A percentile compares a stretch with the other conserved stretches of the same genome.
Evolutionary conservation across 2,329 filamentous ascomycete species (phyloP).

Genomic region (Monilinia laxa): DNA sequence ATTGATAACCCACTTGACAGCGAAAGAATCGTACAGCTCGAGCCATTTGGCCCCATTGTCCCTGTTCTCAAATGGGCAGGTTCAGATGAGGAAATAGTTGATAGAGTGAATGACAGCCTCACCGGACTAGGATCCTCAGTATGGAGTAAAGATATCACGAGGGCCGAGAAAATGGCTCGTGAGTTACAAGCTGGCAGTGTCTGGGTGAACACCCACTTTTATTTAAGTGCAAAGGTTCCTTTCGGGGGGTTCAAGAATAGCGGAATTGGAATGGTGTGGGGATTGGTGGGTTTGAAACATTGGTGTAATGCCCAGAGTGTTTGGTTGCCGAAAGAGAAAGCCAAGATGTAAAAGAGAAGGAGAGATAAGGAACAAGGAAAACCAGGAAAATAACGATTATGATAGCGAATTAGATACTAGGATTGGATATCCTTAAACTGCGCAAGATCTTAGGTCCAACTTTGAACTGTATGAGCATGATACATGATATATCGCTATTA

Average conservation of each 20-base stretch:
- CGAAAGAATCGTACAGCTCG: conserved; percentile 55
- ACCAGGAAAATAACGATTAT: not conserved
- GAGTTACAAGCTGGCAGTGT: conserved; percentile 57
- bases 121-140: conserved; percentile 57
- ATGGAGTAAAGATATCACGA: conserved; percentile 53
- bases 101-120: conserved; percentile 52
- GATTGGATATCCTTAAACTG: not conserved
- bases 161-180: conserved; percentile 53
- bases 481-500: too few species aligned
- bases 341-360: not conserved
- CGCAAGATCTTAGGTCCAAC: not conserved
- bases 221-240: conserved; percentile 46
- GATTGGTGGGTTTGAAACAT: conserved; percentile 6
- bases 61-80: conserved; percentile 21
- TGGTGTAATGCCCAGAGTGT: conserved; percentile 24
- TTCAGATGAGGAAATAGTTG: conserved; percentile 51
- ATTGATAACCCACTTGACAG: conserved; percentile 57
- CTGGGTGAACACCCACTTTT: conserved; percentile 58
- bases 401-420: not conserved
- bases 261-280: conserved; percentile 38
- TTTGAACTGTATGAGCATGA: not conserved
- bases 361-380: too few species aligned
- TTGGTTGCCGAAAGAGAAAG: conserved; percentile 12
- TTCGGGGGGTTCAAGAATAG: conserved; percentile 41
- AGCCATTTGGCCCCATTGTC: conserved; percentile 51